These are phyloP conservation scores for Infundibulicybe gibba DNA, from an alignment of 768 basidiomycete species.

Conservation along the genomic window DNA sequence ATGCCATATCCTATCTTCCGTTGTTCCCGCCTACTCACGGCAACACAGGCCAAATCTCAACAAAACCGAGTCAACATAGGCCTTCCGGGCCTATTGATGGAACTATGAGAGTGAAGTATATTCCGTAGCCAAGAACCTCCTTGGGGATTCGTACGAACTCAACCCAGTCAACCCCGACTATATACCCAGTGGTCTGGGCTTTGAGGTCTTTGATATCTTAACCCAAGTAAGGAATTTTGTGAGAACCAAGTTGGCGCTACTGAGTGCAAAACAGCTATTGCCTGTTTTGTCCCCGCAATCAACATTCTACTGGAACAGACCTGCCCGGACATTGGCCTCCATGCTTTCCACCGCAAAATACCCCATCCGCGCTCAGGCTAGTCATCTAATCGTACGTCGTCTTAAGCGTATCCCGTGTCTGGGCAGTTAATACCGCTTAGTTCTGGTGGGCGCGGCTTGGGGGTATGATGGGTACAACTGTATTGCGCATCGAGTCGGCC, in stretches of 20 bases:
- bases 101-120: slow-evolving; percentile 3
- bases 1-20: neutral
- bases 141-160: slow-evolving; percentile 8
- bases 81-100: slow-evolving; percentile 10
- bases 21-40: neutral
- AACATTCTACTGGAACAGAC: slow-evolving; percentile 10
- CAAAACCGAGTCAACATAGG: slow-evolving; percentile 4
- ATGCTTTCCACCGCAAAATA: too few species aligned
- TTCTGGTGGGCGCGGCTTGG: slow-evolving; percentile 5
- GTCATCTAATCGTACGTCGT: neutral
- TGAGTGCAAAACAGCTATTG: slow-evolving; percentile 3
- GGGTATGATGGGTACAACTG: too few species aligned
- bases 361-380: too few species aligned
- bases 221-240: slow-evolving; percentile 3
- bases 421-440: neutral
- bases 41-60: neutral
- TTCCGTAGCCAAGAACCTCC: slow-evolving; percentile 1
- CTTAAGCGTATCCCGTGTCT: slow-evolving; percentile 5
- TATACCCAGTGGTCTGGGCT: neutral
- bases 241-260: neutral
- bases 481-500: too few species aligned
- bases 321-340: neutral
- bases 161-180: slow-evolving; percentile 1
- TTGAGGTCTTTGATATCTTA: slow-evolving; percentile 9
- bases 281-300: slow-evolving; percentile 11